These are phyloP conservation scores for Fomitopsis schrenkii DNA, from an alignment of 1,284 basidiomycete species.

Conservation along the genomic window DNA sequence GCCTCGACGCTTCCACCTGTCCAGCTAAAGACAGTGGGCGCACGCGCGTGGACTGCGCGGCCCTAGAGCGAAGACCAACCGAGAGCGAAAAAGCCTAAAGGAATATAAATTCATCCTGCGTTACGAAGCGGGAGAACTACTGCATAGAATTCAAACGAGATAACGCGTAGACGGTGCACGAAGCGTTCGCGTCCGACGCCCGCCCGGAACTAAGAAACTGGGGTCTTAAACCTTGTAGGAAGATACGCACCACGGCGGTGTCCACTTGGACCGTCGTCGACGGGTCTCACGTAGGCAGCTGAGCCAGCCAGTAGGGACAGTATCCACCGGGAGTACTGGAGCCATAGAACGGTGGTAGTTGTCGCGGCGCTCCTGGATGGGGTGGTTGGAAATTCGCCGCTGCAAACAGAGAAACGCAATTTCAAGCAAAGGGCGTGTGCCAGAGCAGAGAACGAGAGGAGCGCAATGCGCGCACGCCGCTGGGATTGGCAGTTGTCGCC, in stretches of 20 bases:
- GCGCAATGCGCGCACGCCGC: not conserved
- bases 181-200: not conserved
- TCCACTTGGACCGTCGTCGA: not conserved
- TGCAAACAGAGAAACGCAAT: not conserved
- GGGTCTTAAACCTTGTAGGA: not conserved
- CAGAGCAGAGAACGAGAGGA: not conserved
- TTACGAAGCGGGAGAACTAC: not conserved
- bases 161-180: not conserved
- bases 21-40: not conserved
- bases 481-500: not conserved
- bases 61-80: not conserved
- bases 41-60: not conserved
- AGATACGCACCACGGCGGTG: not conserved
- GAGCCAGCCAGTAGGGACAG: not conserved
- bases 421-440: not conserved
- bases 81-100: not conserved
- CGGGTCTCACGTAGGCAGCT: not conserved
- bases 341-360: not conserved
- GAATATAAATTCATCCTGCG: not conserved
- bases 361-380: not conserved
- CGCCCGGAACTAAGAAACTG: constrained; percentile 1
- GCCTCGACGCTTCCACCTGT: not conserved
- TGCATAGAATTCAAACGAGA: not conserved
- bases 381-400: not conserved
- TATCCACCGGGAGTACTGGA: not conserved